Base-by-base conservation (phyloP, 2,329 filamentous ascomycete species). In the Chalaropsis thielavioides region DNA sequence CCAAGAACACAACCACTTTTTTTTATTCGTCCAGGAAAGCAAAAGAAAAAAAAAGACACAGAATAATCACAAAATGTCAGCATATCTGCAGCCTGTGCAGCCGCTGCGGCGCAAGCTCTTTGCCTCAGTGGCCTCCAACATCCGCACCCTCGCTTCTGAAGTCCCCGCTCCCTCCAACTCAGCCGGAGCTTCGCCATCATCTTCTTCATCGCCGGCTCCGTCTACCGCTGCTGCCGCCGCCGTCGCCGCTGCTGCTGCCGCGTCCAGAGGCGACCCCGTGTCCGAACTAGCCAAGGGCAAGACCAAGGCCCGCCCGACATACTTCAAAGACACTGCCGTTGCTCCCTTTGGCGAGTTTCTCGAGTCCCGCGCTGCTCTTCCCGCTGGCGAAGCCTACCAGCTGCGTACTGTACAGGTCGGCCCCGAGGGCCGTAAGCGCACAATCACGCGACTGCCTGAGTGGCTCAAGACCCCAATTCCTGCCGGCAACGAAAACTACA, bases 401-500 rank as follows among this genome's bases (percentile, higher is more conserved):
- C 77, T 86, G 51, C 79, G 80, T 69, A 87, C 84, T 46, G 84
- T 82, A 69, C 79, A 85, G 72, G 84, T 87, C 70, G 84, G 84
- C 44, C 84, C 84, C 22, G 79, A 79, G 35, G 83, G 83, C 67
- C 82, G 80, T 73, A 83, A 84, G 73, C 79, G 78, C 69, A 85
- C 83, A 70, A 83, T 87, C 70, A 87, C 84, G 15, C 85, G 94
- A 60, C 79, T 99, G 61, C 94, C 94, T 22, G 83, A 87, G 70
- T 99, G 94, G 94, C 83, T 99, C 68, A 96, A 97, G 81, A 99
- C 92, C 24, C 89, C 91, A 1, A 94, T 99, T 65, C 94, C 94
- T 0, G 84, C 85, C 13, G 87, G 87, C 68, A 88, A 84, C 73
- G 76, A 79, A 66, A 95, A 95, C 77, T 96, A 87, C 80, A 95